These are phyloP conservation scores for Wallacemonas sp. DNA, from an alignment of 208 protist species.

Conservation along the genomic window DNA sequence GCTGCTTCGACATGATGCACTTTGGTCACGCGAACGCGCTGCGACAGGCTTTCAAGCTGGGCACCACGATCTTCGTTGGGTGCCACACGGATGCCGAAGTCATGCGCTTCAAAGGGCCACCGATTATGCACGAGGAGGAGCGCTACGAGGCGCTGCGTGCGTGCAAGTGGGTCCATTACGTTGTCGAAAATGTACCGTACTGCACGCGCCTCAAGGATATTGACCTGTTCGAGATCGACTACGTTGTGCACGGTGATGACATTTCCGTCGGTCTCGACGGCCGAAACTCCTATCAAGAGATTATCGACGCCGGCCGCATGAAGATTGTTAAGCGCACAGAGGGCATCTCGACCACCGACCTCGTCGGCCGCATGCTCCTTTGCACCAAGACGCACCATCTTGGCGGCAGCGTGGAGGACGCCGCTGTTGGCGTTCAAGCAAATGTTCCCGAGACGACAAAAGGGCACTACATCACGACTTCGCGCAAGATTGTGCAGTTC, in stretches of 20 bases:
- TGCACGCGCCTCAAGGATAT: constrained; percentile 91
- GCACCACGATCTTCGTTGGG: constrained; percentile 96
- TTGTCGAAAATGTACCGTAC: constrained; percentile 96
- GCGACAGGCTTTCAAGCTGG: constrained; percentile 86
- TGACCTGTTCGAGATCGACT: constrained; percentile 95
- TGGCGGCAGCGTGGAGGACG: constrained; percentile 35
- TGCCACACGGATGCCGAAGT: constrained; percentile 98
- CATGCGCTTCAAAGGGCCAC: constrained; percentile 94
- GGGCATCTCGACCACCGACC: constrained; percentile 98
- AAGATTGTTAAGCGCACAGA: constrained; percentile 95
- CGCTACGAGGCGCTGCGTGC: constrained; percentile 92
- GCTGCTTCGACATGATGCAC: constrained; percentile 93
- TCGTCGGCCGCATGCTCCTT: constrained; percentile 98
- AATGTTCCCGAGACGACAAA: constrained; percentile 4
- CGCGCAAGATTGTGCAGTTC: constrained; percentile 97
- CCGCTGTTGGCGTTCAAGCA: constrained; percentile 20
- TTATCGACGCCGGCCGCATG: constrained; percentile 93
- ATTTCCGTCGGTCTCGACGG: constrained; percentile 95
- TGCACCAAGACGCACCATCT: constrained; percentile 86
- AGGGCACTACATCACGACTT: constrained; percentile 89
- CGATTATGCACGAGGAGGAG: constrained; percentile 98
- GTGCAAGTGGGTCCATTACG: constrained; percentile 99
- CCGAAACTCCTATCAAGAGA: constrained; percentile 94
- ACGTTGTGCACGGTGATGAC: constrained; percentile 98
- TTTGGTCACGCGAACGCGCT: constrained; percentile 91